phyloP scores from a whole-genome alignment of 2,329 filamentous ascomycete species.

The Podosphaera leucotricha region DNA sequence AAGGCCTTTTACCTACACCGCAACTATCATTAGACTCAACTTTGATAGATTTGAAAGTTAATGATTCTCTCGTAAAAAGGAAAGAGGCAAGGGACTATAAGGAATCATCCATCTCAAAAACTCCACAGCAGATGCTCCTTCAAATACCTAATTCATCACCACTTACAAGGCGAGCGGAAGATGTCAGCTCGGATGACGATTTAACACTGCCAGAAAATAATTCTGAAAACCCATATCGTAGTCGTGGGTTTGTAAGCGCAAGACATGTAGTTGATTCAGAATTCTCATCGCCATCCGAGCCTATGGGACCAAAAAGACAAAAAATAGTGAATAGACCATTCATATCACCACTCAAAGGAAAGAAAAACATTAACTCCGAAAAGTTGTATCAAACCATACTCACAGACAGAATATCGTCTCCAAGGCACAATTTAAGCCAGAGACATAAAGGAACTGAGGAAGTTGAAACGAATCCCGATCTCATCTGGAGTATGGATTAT shows the following conservation, averaged over 20 bases:
- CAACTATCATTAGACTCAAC: slow-evolving; percentile 5
- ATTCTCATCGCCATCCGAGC: background rate
- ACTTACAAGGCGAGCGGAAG: background rate
- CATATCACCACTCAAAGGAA: slow-evolving; percentile 5
- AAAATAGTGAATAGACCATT: slow-evolving; percentile 10
- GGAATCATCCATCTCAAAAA: slow-evolving; percentile 1
- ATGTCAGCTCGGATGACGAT: slow-evolving; percentile 2
- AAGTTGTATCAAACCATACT: slow-evolving; percentile 7
- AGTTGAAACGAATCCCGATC: slow-evolving; percentile 5
- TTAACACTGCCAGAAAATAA: slow-evolving; percentile 2
- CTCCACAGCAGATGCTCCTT: background rate
- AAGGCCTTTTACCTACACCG: slow-evolving; percentile 3
- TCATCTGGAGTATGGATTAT: slow-evolving; percentile 15
- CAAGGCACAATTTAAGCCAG: background rate
- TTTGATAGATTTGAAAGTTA: background rate
- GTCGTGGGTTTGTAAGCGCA: slow-evolving; percentile 11
- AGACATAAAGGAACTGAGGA: background rate
- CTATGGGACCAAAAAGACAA: background rate
- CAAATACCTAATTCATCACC: background rate
- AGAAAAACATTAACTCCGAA: slow-evolving; percentile 1
- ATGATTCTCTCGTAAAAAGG: background rate
- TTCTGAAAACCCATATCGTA: background rate
- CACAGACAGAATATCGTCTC: background rate
- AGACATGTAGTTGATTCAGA: slow-evolving; percentile 4
- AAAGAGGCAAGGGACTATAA: background rate